Conservation (phyloP, 768 basidiomycete species). For the Auriculariales sp. region DNA sequence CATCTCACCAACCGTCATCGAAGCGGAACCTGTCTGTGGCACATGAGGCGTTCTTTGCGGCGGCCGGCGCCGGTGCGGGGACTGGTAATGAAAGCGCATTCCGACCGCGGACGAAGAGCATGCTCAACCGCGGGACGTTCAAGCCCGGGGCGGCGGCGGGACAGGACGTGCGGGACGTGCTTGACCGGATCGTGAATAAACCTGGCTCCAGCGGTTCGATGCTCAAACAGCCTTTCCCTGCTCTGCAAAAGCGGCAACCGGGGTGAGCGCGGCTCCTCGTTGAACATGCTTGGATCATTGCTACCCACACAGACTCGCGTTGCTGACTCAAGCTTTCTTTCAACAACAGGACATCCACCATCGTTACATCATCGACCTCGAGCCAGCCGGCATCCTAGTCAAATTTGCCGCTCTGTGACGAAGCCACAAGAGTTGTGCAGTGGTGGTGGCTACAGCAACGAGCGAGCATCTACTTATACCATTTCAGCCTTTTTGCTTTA, state of each 20-base stretch:
- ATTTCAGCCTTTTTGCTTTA: no score
- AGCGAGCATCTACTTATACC: no score
- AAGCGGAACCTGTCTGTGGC: conserved; percentile 32
- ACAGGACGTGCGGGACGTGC: conserved; percentile 65
- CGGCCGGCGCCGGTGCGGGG: conserved; percentile 1
- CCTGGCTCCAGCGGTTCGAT: conserved; percentile 36
- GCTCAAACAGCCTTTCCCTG: conserved; percentile 59
- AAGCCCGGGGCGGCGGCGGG: conserved; percentile 20
- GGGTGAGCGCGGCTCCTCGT: conserved; percentile 25
- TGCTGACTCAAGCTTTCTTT: no score
- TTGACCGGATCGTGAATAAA: conserved; percentile 73
- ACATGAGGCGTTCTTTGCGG: conserved; percentile 2
- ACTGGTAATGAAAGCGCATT: background rate
- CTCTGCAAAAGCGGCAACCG: conserved; percentile 30
- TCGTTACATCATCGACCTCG: no score
- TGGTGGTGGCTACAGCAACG: no score
- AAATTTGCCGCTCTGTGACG: no score
- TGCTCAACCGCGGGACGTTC: conserved; percentile 5
- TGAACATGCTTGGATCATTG: no score
- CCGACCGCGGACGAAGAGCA: background rate
- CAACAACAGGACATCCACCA: no score
- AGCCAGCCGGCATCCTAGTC: no score
- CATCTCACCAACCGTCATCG: conserved; percentile 44
- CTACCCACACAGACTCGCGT: no score
- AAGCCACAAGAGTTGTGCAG: no score